Percentiles rank a stretch among this genome's conserved stretches.
These are phyloP conservation scores for Agaricales sp. DNA, from an alignment of 1,284 basidiomycete species.

Conservation along the genomic window DNA sequence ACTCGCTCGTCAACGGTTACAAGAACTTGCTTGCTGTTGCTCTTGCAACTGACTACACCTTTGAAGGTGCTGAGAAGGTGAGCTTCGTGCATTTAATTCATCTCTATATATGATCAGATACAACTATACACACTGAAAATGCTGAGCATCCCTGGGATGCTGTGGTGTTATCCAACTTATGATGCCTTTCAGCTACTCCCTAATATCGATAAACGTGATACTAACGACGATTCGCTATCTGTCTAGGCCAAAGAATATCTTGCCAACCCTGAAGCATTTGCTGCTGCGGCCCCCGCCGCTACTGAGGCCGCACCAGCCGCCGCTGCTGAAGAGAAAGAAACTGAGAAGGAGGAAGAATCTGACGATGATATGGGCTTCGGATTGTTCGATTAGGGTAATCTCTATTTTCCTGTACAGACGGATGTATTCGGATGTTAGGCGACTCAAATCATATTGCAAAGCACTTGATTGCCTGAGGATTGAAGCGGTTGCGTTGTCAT, in stretches of 20 bases:
- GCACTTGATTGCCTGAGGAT: no score
- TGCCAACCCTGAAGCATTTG: slow-evolving; percentile 95
- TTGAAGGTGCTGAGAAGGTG: slow-evolving; percentile 91
- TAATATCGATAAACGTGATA: slow-evolving; percentile 16
- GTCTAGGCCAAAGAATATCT: slow-evolving; percentile 88
- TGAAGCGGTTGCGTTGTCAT: no score
- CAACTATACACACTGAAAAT: slow-evolving; percentile 72
- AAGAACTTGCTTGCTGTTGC: slow-evolving; percentile 95
- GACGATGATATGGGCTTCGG: slow-evolving; percentile 82
- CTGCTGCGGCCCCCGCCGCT: slow-evolving; percentile 63
- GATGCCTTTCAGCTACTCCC: slow-evolving; percentile 8
- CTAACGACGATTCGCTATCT: slow-evolving; percentile 12
- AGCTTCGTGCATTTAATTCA: slow-evolving; percentile 17
- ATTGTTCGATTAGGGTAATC: slow-evolving; percentile 69
- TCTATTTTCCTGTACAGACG: not conserved
- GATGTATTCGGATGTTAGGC: not conserved
- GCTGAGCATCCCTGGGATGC: slow-evolving; percentile 49
- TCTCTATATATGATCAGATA: slow-evolving; percentile 26
- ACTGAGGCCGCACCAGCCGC: slow-evolving; percentile 41
- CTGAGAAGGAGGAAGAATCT: slow-evolving; percentile 69
- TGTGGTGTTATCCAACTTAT: slow-evolving; percentile 26
- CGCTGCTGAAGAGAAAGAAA: slow-evolving; percentile 40
- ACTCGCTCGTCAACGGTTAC: slow-evolving; percentile 97
- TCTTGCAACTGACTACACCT: slow-evolving; percentile 89
- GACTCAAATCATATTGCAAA: not conserved